Percentiles rank a stretch among this genome's conserved stretches.
phyloP scores from a whole-genome alignment of 225 moss, liverwort and hornwort species.

The Pleurozium schreberi region DNA sequence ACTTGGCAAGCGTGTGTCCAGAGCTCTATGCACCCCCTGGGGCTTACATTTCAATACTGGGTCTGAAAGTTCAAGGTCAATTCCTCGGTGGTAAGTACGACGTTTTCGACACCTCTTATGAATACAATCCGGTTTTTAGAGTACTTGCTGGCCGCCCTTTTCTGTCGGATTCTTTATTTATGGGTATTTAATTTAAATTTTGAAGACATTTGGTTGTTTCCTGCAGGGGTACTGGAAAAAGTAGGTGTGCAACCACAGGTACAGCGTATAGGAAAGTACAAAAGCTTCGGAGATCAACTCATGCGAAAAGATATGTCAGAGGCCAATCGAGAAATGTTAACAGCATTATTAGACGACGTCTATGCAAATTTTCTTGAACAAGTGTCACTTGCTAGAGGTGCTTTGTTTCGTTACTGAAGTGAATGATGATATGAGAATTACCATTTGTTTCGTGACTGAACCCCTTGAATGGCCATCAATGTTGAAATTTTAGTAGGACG shows the following conservation, averaged over 20 bases:
- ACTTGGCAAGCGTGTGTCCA: conserved; percentile 67
- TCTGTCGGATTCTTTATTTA: neutral
- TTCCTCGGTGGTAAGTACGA: conserved; percentile 76
- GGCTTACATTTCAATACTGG: conserved; percentile 85
- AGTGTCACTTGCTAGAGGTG: conserved; percentile 69
- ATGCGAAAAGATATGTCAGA: conserved; percentile 89
- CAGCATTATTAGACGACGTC: conserved; percentile 81
- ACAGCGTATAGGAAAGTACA: conserved; percentile 95
- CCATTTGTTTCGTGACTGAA: neutral
- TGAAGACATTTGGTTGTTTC: neutral
- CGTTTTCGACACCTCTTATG: neutral
- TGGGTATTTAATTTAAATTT: neutral
- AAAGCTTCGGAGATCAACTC: conserved; percentile 82
- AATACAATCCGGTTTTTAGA: neutral
- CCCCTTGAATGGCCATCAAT: neutral
- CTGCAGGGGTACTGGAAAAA: conserved; percentile 86
- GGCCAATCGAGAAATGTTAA: conserved; percentile 95
- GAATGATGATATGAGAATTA: neutral
- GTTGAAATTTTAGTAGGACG: neutral
- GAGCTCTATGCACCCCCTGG: conserved; percentile 90
- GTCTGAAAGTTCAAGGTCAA: conserved; percentile 93
- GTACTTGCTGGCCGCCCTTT: neutral
- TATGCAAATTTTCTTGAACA: conserved; percentile 73
- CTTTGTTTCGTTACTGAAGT: neutral
- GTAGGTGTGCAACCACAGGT: conserved; percentile 88